Base-by-base conservation (phyloP, 306 rosid species). In the Lathyrus aphaca region DNA sequence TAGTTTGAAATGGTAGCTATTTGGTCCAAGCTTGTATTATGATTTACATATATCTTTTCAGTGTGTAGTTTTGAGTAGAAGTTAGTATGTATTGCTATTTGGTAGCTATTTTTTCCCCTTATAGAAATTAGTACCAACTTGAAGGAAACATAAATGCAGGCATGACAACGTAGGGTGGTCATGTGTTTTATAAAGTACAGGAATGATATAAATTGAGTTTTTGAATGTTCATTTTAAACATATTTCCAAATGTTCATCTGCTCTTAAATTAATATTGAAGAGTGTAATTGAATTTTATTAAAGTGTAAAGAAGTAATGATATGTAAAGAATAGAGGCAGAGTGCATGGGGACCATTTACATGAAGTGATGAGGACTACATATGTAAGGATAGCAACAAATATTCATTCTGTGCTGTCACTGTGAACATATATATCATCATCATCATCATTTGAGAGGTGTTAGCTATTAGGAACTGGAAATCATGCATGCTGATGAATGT, bases 1-100 rank as follows among this genome's bases (percentile, higher is more conserved):
- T 53, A 64, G 85, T 78, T 80, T 94, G 77, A 49, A 83, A 27
- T 89, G 94, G 91, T 91, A 94, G 80, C 54, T 49, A 29, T 71
- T 64, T 66, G 37, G 30, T 40, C 64, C 49, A 37, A 13, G 14
- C 25, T 59, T 60, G 59, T 65, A 61, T 46, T 53, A 58, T 73
- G 67, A 51, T 70, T 69, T 48, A 66, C 42, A 61, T 11, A 23
- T 19, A 51, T 53, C 59, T 14, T 29, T 53, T 53, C 16, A 21
- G 42, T 55, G 48, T 42, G 8, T 40, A 63, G 37, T 64, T 64
- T 45, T 30, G 32, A 39, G 16, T 72, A 38, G 73, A 49, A 58
- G 37, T 46, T 21, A 48, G 68, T 6, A 14, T 55, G 65, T 42
- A 59, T 7, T 44, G 76, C 23, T n/a, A 9, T 60, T 40, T 44